Conservation (phyloP, 2,329 filamentous ascomycete genomes). For the Zymoseptoria brevis region DNA sequence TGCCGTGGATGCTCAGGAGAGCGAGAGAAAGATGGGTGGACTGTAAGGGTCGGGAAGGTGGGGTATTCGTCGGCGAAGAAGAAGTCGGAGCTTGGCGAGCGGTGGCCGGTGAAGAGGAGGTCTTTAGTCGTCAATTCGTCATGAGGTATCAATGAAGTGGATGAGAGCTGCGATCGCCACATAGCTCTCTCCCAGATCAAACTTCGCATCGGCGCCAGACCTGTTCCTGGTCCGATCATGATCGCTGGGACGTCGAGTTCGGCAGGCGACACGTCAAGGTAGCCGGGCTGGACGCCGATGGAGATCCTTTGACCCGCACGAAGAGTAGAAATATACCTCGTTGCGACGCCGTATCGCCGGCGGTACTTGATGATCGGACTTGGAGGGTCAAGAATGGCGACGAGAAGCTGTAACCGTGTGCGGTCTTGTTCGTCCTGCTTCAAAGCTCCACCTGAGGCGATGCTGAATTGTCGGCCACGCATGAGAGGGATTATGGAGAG, state of each 20-base stretch:
- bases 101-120: slow-evolving; percentile 75
- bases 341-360: slow-evolving; percentile 83
- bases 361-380: slow-evolving; percentile 77
- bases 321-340: slow-evolving; percentile 69
- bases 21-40: neutral
- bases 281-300: slow-evolving; percentile 50
- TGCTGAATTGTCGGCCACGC: slow-evolving; percentile 87
- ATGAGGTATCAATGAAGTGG: neutral
- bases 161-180: slow-evolving; percentile 28
- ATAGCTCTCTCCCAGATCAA: slow-evolving; percentile 63
- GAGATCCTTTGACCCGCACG: slow-evolving; percentile 49
- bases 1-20: slow-evolving; percentile 42
- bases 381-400: slow-evolving; percentile 31
- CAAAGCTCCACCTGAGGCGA: slow-evolving; percentile 61
- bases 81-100: slow-evolving; percentile 66
- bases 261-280: slow-evolving; percentile 41
- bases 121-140: slow-evolving; percentile 24
- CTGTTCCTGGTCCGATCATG: slow-evolving; percentile 77
- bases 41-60: neutral
- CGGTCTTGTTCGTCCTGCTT: slow-evolving; percentile 19
- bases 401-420: slow-evolving; percentile 29
- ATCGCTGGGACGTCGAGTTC: slow-evolving; percentile 55
- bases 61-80: slow-evolving; percentile 67
- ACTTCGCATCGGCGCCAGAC: slow-evolving; percentile 74
- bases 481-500: slow-evolving; percentile 71